phyloP scores from a whole-genome alignment of 305 asterid genomes.

The Salvia sclarea region DNA sequence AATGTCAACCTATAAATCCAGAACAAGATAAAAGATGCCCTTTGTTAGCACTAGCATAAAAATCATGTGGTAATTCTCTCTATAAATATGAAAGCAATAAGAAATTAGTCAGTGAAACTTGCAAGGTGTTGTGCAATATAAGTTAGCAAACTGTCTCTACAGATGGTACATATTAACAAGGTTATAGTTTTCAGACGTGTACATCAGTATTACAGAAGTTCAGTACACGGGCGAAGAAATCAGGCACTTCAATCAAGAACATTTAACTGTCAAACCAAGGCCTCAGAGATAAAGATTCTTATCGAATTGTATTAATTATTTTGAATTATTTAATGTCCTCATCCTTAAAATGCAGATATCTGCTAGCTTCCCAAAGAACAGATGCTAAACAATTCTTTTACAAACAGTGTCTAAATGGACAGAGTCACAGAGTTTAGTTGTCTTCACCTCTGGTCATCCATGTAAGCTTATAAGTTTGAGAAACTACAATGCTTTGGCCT shows the following conservation, averaged over 20 bases:
- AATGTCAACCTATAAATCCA: constrained; percentile 73
- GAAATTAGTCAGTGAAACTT: constrained; percentile 1
- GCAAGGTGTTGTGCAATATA: neutral
- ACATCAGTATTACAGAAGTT: neutral
- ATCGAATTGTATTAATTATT: neutral
- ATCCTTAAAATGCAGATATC: neutral
- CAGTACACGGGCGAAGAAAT: neutral
- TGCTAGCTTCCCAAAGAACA: neutral
- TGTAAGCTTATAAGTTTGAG: neutral
- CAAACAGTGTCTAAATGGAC: neutral
- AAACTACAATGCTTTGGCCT: neutral
- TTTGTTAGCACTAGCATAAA: constrained; percentile 16
- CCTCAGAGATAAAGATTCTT: neutral
- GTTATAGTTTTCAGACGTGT: neutral
- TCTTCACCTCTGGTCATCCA: neutral
- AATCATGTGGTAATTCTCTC: neutral
- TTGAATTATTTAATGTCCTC: neutral
- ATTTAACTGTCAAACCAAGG: neutral
- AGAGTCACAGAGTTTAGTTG: neutral
- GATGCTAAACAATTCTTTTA: too few relatives aligned
- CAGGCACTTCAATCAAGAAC: neutral
- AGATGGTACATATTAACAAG: neutral
- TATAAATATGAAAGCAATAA: neutral
- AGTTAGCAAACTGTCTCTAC: neutral
- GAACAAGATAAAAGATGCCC: constrained; percentile 21